Percentiles rank a stretch among this genome's conserved stretches.
Conservation (phyloP, 1,139 yeast species). For the Candida mesenterica region DNA sequence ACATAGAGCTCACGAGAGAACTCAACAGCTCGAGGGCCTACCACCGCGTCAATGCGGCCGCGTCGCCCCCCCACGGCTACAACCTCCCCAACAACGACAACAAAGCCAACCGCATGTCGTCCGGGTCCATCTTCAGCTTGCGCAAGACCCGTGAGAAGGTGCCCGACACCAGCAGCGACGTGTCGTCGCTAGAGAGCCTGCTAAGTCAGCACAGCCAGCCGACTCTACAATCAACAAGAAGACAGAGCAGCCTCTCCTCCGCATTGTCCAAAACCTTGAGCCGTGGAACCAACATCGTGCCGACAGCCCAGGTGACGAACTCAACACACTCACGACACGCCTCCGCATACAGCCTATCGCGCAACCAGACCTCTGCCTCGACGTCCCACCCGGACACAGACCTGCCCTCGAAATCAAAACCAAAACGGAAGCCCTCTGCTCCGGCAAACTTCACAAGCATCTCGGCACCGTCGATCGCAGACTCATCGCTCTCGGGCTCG, state of each 20-base stretch:
- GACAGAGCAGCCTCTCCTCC: slow-evolving; percentile 4
- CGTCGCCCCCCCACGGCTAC: slow-evolving; percentile 1
- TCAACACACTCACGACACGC: slow-evolving; percentile 42
- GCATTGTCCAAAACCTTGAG: slow-evolving; percentile 2
- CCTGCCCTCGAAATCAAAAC: slow-evolving; percentile 3
- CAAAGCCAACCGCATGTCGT: slow-evolving; percentile 26
- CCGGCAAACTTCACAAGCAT: slow-evolving; percentile 10
- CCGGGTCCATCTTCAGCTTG: slow-evolving; percentile 42
- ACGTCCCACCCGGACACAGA: too few relatives aligned
- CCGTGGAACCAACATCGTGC: slow-evolving; percentile 19
- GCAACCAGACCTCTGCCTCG: slow-evolving; percentile 19
- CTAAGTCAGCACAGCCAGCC: slow-evolving; percentile 4
- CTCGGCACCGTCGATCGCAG: slow-evolving; percentile 23
- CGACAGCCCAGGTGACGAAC: slow-evolving; percentile 30
- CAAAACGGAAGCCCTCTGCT: slow-evolving; percentile 1
- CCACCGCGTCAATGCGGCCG: slow-evolving; percentile 9
- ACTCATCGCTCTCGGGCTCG: slow-evolving; percentile 20
- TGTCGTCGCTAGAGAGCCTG: slow-evolving; percentile 32
- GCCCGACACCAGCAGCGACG: slow-evolving; percentile 30
- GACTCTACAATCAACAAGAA: neutral
- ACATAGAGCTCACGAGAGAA: slow-evolving; percentile 31
- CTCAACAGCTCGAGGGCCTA: slow-evolving; percentile 36
- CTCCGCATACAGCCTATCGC: slow-evolving; percentile 35
- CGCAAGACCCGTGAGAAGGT: slow-evolving; percentile 23
- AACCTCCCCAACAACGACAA: neutral